phyloP scores from a whole-genome alignment of 495 filamentous ascomycete genomes.

The Daldinia bambusicola region DNA sequence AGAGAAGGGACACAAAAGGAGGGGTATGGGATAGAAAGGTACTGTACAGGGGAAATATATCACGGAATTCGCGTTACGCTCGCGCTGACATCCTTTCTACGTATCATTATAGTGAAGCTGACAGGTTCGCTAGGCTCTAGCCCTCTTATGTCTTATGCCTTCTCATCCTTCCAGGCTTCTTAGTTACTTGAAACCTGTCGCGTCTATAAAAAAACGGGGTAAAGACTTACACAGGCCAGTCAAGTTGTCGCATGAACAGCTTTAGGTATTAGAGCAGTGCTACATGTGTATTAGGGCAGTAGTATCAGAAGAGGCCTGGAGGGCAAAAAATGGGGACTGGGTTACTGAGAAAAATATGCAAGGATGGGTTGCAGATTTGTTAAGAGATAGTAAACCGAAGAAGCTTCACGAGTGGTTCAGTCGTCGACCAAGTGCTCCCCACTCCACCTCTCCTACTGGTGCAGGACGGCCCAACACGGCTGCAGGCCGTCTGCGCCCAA shows the following conservation, averaged over 20 bases:
- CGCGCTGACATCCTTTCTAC: conserved; percentile 25
- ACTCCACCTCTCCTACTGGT: conserved; percentile 37
- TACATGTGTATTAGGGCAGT: too few species aligned
- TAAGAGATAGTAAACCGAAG: conserved; percentile 32
- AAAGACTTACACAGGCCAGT: conserved; percentile 2
- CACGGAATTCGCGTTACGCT: conserved; percentile 29
- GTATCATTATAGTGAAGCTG: conserved; percentile 26
- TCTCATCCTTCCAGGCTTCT: neutral
- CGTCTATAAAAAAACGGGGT: conserved; percentile 28
- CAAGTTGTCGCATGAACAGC: neutral
- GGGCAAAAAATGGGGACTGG: conserved; percentile 24
- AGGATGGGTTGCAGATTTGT: conserved; percentile 44
- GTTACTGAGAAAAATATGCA: conserved; percentile 34
- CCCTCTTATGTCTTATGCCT: conserved; percentile 3
- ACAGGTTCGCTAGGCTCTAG: too few species aligned
- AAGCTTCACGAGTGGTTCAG: conserved; percentile 40
- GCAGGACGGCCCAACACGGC: conserved; percentile 42
- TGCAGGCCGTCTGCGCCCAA: conserved; percentile 41
- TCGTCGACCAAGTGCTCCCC: conserved; percentile 31
- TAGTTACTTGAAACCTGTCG: conserved; percentile 28
- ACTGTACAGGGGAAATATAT: conserved; percentile 6
- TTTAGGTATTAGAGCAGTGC: neutral
- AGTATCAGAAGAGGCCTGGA: conserved; percentile 13
- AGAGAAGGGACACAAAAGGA: conserved; percentile 1
- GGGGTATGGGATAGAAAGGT: neutral